Percentiles rank a stretch among this genome's conserved stretches.
Evolutionary conservation across 2,329 filamentous ascomycete species (phyloP).

Genomic region (Fonsecaea pedrosoi): DNA sequence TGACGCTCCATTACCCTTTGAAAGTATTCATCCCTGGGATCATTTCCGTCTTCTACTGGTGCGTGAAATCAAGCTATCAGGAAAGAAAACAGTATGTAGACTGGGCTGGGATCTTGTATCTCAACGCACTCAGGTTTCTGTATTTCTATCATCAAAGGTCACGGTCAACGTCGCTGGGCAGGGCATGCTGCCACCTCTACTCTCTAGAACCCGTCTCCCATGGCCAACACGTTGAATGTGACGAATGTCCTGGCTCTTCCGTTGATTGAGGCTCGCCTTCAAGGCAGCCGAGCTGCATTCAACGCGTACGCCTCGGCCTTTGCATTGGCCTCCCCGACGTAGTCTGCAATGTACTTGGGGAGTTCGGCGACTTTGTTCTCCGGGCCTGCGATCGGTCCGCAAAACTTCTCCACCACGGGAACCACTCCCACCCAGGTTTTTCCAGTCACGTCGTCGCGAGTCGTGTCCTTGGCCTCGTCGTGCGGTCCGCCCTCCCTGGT

Average conservation of each 20-base stretch:
- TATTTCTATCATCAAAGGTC: too few relatives aligned
- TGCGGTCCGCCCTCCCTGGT: slow-evolving; percentile 69
- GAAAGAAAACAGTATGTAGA: too few relatives aligned
- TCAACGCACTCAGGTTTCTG: too few relatives aligned
- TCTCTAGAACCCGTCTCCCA: too few relatives aligned
- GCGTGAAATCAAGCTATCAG: too few relatives aligned
- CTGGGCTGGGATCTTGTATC: too few relatives aligned
- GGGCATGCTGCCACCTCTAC: too few relatives aligned
- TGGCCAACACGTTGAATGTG: too few relatives aligned
- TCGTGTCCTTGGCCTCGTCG: slow-evolving; percentile 64
- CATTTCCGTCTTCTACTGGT: too few relatives aligned
- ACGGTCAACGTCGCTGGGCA: too few relatives aligned
- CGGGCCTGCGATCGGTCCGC: slow-evolving; percentile 65
- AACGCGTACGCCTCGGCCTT: slow-evolving; percentile 27
- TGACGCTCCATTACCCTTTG: too few relatives aligned
- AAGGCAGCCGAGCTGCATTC: slow-evolving; percentile 34
- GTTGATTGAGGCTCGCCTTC: neutral
- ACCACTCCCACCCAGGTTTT: slow-evolving; percentile 67
- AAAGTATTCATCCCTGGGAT: too few relatives aligned
- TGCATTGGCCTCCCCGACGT: slow-evolving; percentile 57
- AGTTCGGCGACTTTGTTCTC: slow-evolving; percentile 66
- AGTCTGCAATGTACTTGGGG: slow-evolving; percentile 68
- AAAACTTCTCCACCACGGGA: slow-evolving; percentile 68
- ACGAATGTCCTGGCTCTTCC: neutral
- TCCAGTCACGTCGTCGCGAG: slow-evolving; percentile 56